A percentile compares a stretch with the other conserved stretches of the same genome.
Evolutionary conservation across 208 protist species (phyloP).

Genomic region (Phytomonas sp.): DNA sequence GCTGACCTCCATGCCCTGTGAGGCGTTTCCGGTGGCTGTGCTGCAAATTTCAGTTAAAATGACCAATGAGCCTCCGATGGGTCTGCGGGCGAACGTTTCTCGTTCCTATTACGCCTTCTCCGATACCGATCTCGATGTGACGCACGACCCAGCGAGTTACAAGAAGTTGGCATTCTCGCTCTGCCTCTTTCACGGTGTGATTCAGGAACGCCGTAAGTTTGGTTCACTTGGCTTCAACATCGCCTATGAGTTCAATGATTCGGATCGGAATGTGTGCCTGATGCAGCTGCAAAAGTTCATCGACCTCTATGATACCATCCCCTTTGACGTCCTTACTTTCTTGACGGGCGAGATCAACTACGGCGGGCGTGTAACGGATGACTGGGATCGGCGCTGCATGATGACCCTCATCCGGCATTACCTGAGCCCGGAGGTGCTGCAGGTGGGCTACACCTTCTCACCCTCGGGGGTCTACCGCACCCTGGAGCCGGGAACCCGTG

Average conservation of each 20-base stretch:
- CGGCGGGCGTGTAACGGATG: slow-evolving; percentile 96
- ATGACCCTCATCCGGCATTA: slow-evolving; percentile 93
- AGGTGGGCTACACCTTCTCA: slow-evolving; percentile 87
- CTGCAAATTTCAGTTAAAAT: slow-evolving; percentile 97
- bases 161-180: slow-evolving; percentile 90
- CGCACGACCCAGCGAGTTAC: slow-evolving; percentile 78
- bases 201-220: slow-evolving; percentile 93
- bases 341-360: slow-evolving; percentile 96
- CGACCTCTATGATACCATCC: slow-evolving; percentile 83
- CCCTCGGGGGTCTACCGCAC: slow-evolving; percentile 85
- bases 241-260: slow-evolving; percentile 95
- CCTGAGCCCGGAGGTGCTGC: slow-evolving; percentile 79
- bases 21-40: slow-evolving; percentile 96
- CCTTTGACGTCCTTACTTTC: slow-evolving; percentile 92
- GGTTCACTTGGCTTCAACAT: slow-evolving; percentile 96
- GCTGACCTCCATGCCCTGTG: slow-evolving; percentile 96
- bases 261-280: slow-evolving; percentile 90
- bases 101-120: slow-evolving; percentile 91
- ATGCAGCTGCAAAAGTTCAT: slow-evolving; percentile 91
- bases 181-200: slow-evolving; percentile 92
- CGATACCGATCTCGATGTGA: slow-evolving; percentile 80
- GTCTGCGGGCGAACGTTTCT: slow-evolving; percentile 93
- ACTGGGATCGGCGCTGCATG: slow-evolving; percentile 93
- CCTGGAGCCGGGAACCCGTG: slow-evolving; percentile 77
- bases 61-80: slow-evolving; percentile 98